These are phyloP conservation scores for Anthracocystis panici-leucophaei DNA, from an alignment of 1,284 basidiomycete species.

Conservation along the genomic window DNA sequence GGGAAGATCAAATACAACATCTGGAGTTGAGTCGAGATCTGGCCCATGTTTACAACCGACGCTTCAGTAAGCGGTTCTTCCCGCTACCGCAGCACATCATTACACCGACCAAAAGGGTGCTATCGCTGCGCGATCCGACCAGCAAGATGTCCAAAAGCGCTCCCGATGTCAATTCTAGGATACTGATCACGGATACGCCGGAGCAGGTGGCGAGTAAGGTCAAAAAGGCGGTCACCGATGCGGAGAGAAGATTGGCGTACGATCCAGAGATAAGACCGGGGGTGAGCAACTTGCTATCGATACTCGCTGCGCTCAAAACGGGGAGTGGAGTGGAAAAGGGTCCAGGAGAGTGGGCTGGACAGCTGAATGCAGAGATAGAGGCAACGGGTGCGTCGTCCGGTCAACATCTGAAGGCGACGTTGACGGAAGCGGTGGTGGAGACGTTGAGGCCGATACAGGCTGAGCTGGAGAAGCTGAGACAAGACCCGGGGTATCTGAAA, in stretches of 20 bases:
- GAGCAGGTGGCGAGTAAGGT: conserved; percentile 79
- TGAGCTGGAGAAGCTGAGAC: conserved; percentile 77
- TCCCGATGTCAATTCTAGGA: conserved; percentile 82
- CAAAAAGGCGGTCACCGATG: conserved; percentile 86
- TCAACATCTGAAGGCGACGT: conserved; percentile 80
- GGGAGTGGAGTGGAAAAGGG: background rate
- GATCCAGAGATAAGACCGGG: conserved; percentile 83
- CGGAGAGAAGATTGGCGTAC: conserved; percentile 76
- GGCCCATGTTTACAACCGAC: conserved; percentile 84
- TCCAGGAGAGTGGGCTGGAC: conserved; percentile 69
- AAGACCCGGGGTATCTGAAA: conserved; percentile 77
- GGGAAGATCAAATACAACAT: conserved; percentile 94
- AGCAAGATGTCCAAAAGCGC: conserved; percentile 97
- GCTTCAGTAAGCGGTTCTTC: conserved; percentile 74
- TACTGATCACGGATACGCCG: conserved; percentile 83
- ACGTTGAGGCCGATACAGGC: conserved; percentile 78
- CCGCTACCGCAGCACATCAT: conserved; percentile 80
- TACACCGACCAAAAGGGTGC: conserved; percentile 77
- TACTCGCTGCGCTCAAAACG: conserved; percentile 72
- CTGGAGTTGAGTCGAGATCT: conserved; percentile 87
- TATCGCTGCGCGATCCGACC: conserved; percentile 85
- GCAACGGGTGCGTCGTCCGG: conserved; percentile 73
- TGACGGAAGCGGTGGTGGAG: conserved; percentile 80
- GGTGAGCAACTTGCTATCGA: conserved; percentile 83
- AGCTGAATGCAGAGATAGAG: conserved; percentile 70